Conservation (phyloP, 257 asterid species). For the Gentiana macrophylla region DNA sequence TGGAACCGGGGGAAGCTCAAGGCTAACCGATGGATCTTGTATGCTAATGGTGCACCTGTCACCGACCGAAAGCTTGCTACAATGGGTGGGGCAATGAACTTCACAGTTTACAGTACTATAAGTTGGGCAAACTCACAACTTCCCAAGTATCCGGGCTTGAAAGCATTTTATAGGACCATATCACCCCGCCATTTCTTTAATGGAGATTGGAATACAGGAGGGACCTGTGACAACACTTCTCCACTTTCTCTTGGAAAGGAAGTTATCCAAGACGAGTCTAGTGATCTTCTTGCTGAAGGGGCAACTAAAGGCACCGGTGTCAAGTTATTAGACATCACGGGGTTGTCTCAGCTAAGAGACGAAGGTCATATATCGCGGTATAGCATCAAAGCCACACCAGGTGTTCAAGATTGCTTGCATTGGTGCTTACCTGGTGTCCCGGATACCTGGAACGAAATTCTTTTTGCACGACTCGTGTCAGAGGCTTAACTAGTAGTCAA, state of each 20-base stretch:
- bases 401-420: conserved; percentile 88
- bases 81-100: conserved; percentile 59
- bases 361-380: conserved; percentile 90
- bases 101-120: conserved; percentile 54
- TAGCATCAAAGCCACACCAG: conserved; percentile 68
- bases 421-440: conserved; percentile 98
- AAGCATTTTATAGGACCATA: conserved; percentile 55
- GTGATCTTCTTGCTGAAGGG: conserved; percentile 56
- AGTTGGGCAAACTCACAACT: conserved; percentile 71
- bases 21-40: conserved; percentile 78
- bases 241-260: conserved; percentile 59
- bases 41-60: conserved; percentile 62
- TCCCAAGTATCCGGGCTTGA: conserved; percentile 55
- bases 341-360: conserved; percentile 73
- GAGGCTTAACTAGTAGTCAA: too few species aligned
- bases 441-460: conserved; percentile 86
- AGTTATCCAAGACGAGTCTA: conserved; percentile 53
- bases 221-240: conserved; percentile 76
- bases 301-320: conserved; percentile 63
- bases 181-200: conserved; percentile 89
- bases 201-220: conserved; percentile 97
- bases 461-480: conserved; percentile 40
- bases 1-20: conserved; percentile 85
- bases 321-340: conserved; percentile 61
- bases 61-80: conserved; percentile 40